Evolutionary conservation across 2,329 filamentous ascomycete species (phyloP), one percentile per base, ranked within the genome.

Genomic region (Hypomyces rosellus): DNA sequence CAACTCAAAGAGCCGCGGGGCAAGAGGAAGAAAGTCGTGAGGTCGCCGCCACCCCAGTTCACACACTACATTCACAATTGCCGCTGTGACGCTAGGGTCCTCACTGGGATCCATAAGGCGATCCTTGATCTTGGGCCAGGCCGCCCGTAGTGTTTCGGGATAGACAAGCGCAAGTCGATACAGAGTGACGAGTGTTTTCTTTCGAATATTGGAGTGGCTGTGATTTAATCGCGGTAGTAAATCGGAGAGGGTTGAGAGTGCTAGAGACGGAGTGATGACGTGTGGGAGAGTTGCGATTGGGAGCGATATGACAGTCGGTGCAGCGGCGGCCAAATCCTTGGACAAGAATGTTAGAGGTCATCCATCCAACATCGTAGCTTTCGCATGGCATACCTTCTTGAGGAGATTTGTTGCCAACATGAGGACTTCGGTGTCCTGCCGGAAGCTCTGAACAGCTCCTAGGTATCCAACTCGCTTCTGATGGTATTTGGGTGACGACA

Each of bases 41-140:
- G 93, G 93, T 58, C 93, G 80, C 59, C 93, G 82, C 89, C 92
- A 96, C 5, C 92, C 92, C 37, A 99, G 74, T 69, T 99, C 93
- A 68, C 93, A 97, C 5, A 99, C 84, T 9, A 99, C 92, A 67
- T 99, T 99, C 45, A 99, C 86, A 53, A 96, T 95, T 15, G 93
- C 91, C 43, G 93, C 89, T 18, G 91, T 97, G 33, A 99, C 93
- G 65, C 89, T 95, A 2, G 88, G 80, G 65, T 97, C 91, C 65
- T 97, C 92, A 49, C 85, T 76, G 52, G 89, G 86, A 68, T 97
- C 90, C 80, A 95, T 87, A 51, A 99, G 72, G 14, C 89, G 82
- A 61, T 97, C 93, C 68, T 96, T 96, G 60, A 99, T 95, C 71
- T 95, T 96, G 8, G 93, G 93, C 92, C 93, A 99, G 45, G 90